Percentiles rank a stretch among this genome's conserved stretches.
Conservation (phyloP, 352 stramenopile genomes). For the Globisporangium middletonii region DNA sequence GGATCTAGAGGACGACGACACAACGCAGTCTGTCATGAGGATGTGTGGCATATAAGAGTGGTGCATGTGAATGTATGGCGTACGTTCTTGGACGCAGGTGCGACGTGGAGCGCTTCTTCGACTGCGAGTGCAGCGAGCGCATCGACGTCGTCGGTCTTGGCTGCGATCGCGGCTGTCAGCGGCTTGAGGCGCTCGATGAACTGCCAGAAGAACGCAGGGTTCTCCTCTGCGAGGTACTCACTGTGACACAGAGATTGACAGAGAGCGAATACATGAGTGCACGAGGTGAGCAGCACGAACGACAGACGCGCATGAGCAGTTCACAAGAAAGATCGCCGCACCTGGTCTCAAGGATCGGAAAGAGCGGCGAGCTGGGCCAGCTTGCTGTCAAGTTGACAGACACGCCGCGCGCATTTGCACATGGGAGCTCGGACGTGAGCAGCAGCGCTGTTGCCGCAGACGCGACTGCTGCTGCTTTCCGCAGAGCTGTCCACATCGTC, state of each 20-base stretch:
- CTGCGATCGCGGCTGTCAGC: slow-evolving; percentile 25
- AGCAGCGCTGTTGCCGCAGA: slow-evolving; percentile 15
- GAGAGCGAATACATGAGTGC: not conserved
- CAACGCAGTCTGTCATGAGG: too few relatives aligned
- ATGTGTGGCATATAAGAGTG: not conserved
- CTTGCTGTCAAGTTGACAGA: slow-evolving; percentile 55
- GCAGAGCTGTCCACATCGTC: slow-evolving; percentile 4
- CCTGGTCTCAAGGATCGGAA: slow-evolving; percentile 54
- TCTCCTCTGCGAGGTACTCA: slow-evolving; percentile 78
- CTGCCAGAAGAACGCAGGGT: slow-evolving; percentile 71
- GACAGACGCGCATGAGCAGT: too few relatives aligned
- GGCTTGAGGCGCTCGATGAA: slow-evolving; percentile 48
- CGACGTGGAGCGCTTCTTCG: slow-evolving; percentile 43
- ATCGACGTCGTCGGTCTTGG: slow-evolving; percentile 38
- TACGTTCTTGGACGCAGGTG: slow-evolving; percentile 60
- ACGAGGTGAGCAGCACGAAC: not conserved
- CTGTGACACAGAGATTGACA: slow-evolving; percentile 16
- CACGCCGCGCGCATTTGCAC: slow-evolving; percentile 25
- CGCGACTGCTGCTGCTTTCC: slow-evolving; percentile 3
- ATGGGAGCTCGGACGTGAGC: slow-evolving; percentile 10
- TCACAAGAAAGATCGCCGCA: slow-evolving; percentile 7
- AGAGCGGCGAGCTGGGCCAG: slow-evolving; percentile 51
- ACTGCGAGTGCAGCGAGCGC: slow-evolving; percentile 43
- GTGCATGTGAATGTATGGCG: not conserved
- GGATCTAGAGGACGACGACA: slow-evolving; percentile 31